Percentiles rank a stretch among this genome's conserved stretches.
These are phyloP conservation scores for Wickerhamiella bombiphila DNA, from an alignment of 805 yeast genomes.

Conservation along the genomic window DNA sequence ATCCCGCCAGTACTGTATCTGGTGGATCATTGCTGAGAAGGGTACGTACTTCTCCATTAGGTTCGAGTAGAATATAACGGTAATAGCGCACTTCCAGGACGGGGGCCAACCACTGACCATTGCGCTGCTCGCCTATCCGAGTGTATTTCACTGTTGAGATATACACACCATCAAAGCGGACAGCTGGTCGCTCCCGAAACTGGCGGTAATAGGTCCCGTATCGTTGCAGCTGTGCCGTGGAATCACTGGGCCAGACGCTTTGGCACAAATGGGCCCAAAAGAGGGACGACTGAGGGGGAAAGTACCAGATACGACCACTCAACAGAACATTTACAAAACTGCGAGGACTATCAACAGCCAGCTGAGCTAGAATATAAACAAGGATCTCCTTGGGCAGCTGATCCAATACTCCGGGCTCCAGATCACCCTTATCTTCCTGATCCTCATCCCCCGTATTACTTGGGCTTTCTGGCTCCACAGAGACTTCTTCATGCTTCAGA, in stretches of 20 bases:
- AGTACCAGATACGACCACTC: conserved; percentile 12
- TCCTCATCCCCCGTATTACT: no score
- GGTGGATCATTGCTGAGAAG: conserved; percentile 66
- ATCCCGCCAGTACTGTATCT: conserved; percentile 32
- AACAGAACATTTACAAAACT: conserved; percentile 10
- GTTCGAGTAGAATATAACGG: conserved; percentile 67
- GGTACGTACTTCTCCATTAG: conserved; percentile 61
- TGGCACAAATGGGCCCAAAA: conserved; percentile 20
- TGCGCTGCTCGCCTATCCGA: conserved; percentile 63
- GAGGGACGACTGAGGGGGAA: conserved; percentile 14
- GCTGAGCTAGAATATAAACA: conserved; percentile 17
- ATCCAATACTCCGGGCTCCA: conserved; percentile 1
- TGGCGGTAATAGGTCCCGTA: conserved; percentile 31
- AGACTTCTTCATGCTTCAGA: not conserved
- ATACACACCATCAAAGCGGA: conserved; percentile 72
- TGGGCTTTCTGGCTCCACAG: not conserved
- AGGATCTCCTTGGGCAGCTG: conserved; percentile 20
- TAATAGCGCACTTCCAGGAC: conserved; percentile 76
- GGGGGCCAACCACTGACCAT: conserved; percentile 49
- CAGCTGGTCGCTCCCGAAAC: conserved; percentile 53
- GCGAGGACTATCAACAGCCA: conserved; percentile 14
- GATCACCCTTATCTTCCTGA: not conserved
- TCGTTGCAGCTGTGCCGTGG: conserved; percentile 7
- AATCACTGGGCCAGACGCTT: conserved; percentile 6
- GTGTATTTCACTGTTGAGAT: conserved; percentile 74